Conservation (phyloP, 768 basidiomycete species). For the Boletus bicolor region DNA sequence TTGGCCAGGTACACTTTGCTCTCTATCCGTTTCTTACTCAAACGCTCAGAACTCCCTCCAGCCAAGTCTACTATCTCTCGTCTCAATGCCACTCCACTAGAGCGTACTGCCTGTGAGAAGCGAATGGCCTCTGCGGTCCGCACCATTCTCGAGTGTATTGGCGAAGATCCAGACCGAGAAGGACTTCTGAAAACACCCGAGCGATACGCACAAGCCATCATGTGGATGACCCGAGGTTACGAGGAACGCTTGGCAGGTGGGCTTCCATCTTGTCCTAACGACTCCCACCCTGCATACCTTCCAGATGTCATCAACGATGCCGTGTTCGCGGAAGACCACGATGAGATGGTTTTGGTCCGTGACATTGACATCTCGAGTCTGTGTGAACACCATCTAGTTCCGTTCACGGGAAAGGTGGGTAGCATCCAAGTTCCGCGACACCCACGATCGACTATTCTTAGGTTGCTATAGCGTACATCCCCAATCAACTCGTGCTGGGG, state of each 20-base stretch:
- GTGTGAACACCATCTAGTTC: constrained; percentile 98
- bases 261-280: constrained; percentile 18
- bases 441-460: constrained; percentile 34
- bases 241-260: constrained; percentile 89
- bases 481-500: constrained; percentile 90
- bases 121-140: constrained; percentile 83
- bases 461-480: constrained; percentile 98
- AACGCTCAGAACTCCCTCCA: constrained; percentile 29
- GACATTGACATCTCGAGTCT: constrained; percentile 97
- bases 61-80: constrained; percentile 89
- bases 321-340: constrained; percentile 97
- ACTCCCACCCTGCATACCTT: constrained; percentile 11
- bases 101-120: constrained; percentile 67
- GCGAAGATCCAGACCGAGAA: constrained; percentile 96
- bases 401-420: constrained; percentile 93
- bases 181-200: constrained; percentile 90
- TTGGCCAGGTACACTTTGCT: constrained; percentile 72
- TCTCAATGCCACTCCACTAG: constrained; percentile 73
- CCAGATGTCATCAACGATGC: constrained; percentile 98
- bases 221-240: constrained; percentile 99
- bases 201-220: constrained; percentile 91
- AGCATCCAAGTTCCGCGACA: constrained; percentile 13
- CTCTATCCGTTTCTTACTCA: constrained; percentile 4
- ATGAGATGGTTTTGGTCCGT: constrained; percentile 98
- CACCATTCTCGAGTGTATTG: constrained; percentile 93